Base-by-base conservation (phyloP, 805 yeast genomes). In the Yamadazyma phyllophila region DNA sequence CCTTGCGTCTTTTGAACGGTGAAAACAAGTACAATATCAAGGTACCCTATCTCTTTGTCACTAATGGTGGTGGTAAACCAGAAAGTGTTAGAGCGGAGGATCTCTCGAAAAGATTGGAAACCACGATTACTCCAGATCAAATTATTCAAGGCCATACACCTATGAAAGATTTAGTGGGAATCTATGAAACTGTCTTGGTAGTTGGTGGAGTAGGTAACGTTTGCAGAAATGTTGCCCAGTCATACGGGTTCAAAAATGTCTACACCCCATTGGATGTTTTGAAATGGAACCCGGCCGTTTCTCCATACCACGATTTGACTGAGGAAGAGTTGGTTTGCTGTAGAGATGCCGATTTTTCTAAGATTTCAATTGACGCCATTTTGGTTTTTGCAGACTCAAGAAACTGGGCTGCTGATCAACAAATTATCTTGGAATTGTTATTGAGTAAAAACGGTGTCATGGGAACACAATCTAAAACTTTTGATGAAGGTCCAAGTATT, bases 91-190 rank as follows among this genome's bases (percentile, higher is more conserved):
- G 97, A 55, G 85, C 92, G 40, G 77, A 75, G 45, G 94, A 88
- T 53, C 73, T 89, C 58, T 71, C 83, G 36, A 72, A 75, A 46
- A 69, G 88, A 52, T 73, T 89, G 51, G 78, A 74, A 15, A 66
- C 79, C 33, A 76, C 76, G 33, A 80, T 89, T 48, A 77, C 83
- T 10, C 81, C 81, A 36, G 88, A 82, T 44, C 96, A 89, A 68
- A 85, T 89, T 48, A 85, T 89, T 56, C 96, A 89, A 66, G 96
- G 96, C 50, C 96, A 89, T 65, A 89, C 97, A 1, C 97, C 97
- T 29, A 89, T 89, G 94, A 83, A 80, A 55, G 95, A 87, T 58
- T 73, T 88, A 59, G 86, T 83, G 11, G 77, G 76, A 26, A 71
- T 76, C 12, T 81, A 83, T 64, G 70, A 84, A 46, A 85, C 85